Evolutionary conservation across 331 rosid species (phyloP).

Genomic region (Prunus yedoensis): DNA sequence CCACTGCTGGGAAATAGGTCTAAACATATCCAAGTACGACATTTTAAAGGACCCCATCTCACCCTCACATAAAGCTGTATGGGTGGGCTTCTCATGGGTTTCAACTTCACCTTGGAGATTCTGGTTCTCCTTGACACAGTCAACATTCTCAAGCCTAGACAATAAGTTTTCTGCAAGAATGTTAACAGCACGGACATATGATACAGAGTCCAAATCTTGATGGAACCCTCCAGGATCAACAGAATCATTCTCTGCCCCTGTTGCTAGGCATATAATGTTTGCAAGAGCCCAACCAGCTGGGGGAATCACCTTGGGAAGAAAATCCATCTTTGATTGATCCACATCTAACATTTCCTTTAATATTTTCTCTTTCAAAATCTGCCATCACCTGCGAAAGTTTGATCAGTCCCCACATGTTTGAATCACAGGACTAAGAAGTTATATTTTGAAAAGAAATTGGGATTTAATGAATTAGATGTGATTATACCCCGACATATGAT

Average conservation of each 20-base stretch:
- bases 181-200: constrained; percentile 59
- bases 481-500: neutral
- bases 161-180: constrained; percentile 64
- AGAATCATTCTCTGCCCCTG: constrained; percentile 50
- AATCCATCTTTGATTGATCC: constrained; percentile 41
- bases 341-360: constrained; percentile 56
- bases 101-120: constrained; percentile 39
- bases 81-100: constrained; percentile 38
- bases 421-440: constrained; percentile 26
- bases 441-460: neutral
- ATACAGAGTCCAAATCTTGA: constrained; percentile 62
- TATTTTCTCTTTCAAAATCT: constrained; percentile 78
- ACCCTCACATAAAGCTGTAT: constrained; percentile 33
- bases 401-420: constrained; percentile 76
- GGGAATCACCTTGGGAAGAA: constrained; percentile 55
- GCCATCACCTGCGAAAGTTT: constrained; percentile 92
- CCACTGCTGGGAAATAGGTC: constrained; percentile 90
- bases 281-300: constrained; percentile 95
- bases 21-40: constrained; percentile 61
- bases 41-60: constrained; percentile 50
- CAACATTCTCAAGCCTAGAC: constrained; percentile 53
- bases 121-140: constrained; percentile 42
- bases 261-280: constrained; percentile 66
- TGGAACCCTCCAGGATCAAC: constrained; percentile 54
- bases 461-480: constrained; percentile 19